Percentiles rank a stretch among this genome's conserved stretches.
These are phyloP conservation scores for Lagenidium giganteum DNA, from an alignment of 352 stramenopile genomes.

Conservation along the genomic window DNA sequence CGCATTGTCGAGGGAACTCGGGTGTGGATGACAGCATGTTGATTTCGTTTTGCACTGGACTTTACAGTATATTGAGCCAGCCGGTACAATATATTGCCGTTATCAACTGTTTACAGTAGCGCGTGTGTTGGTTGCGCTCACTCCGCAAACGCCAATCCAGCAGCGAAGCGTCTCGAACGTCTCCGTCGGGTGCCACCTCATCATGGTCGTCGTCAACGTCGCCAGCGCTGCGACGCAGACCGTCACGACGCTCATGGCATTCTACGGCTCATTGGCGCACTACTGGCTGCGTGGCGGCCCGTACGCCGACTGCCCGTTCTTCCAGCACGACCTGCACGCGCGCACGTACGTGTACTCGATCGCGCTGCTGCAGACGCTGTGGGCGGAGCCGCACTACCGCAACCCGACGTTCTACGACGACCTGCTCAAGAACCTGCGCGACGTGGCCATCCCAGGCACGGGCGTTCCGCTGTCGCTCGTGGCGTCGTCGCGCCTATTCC, in stretches of 20 bases:
- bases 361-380: slow-evolving; percentile 92
- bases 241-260: slow-evolving; percentile 51
- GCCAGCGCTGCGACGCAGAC: slow-evolving; percentile 16
- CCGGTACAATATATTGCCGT: too few relatives aligned
- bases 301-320: slow-evolving; percentile 79
- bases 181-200: too few relatives aligned
- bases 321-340: slow-evolving; percentile 68
- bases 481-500: slow-evolving; percentile 75
- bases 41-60: too few relatives aligned
- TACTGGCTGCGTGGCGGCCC: slow-evolving; percentile 74
- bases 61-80: too few relatives aligned
- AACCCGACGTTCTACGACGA: slow-evolving; percentile 94
- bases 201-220: slow-evolving; percentile 32
- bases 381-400: slow-evolving; percentile 95
- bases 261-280: slow-evolving; percentile 73
- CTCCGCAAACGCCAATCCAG: too few relatives aligned
- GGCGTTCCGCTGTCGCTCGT: slow-evolving; percentile 91
- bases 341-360: slow-evolving; percentile 95
- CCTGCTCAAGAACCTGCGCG: slow-evolving; percentile 95
- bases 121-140: too few relatives aligned
- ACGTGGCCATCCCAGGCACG: slow-evolving; percentile 97
- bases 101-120: too few relatives aligned
- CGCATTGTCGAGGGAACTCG: too few relatives aligned
- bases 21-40: too few relatives aligned
- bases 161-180: too few relatives aligned